Evolutionary conservation across 352 stramenopile species (phyloP).

Genomic region (Phytophthora palmivora): DNA sequence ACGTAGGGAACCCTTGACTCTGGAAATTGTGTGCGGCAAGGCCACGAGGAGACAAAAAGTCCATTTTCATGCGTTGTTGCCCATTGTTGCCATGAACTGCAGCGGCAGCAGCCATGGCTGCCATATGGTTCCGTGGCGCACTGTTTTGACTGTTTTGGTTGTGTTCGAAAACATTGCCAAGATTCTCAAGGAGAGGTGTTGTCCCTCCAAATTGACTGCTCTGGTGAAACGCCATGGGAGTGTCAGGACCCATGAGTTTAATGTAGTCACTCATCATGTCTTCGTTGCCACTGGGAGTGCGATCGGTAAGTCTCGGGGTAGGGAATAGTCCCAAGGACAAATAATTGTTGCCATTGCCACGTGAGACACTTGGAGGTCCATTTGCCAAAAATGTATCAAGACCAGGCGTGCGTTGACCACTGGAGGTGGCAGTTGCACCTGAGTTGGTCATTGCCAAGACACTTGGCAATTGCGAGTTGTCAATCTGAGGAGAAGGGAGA

Average conservation of each 20-base stretch:
- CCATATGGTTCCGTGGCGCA: conserved; percentile 28
- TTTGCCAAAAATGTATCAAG: conserved; percentile 58
- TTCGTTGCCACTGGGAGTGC: conserved; percentile 39
- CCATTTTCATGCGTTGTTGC: conserved; percentile 66
- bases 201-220: conserved; percentile 48
- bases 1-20: conserved; percentile 41
- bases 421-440: conserved; percentile 26
- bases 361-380: conserved; percentile 63
- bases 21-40: conserved; percentile 45
- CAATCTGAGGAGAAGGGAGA: conserved; percentile 71
- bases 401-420: conserved; percentile 33
- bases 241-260: conserved; percentile 69
- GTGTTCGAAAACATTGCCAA: conserved; percentile 73
- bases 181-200: conserved; percentile 64
- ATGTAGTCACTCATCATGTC: conserved; percentile 82
- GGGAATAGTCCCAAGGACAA: conserved; percentile 67
- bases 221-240: conserved; percentile 56
- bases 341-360: conserved; percentile 51
- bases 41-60: conserved; percentile 47
- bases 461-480: conserved; percentile 75
- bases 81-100: conserved; percentile 26
- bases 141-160: conserved; percentile 37
- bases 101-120: conserved; percentile 35
- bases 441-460: conserved; percentile 77
- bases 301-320: conserved; percentile 44